Conservation (phyloP, 2,329 filamentous ascomycete species). For the Curvularia spicifera region DNA sequence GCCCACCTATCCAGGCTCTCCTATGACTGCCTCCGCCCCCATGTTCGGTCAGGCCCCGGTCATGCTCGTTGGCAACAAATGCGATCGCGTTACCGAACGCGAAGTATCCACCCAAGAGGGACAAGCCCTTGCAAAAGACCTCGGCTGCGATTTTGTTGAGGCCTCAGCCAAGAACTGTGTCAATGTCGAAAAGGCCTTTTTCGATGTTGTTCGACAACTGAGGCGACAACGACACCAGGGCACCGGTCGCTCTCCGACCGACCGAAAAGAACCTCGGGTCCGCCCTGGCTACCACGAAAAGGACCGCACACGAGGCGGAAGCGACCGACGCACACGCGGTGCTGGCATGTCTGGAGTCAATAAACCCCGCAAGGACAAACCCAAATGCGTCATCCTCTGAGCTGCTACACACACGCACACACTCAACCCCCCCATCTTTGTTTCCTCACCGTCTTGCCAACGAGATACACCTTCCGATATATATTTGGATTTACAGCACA, state of each 20-base stretch:
- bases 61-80: slow-evolving; percentile 99
- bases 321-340: slow-evolving; percentile 22
- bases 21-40: slow-evolving; percentile 61
- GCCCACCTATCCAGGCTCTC: slow-evolving; percentile 77
- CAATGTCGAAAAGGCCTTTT: slow-evolving; percentile 98
- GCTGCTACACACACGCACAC: too few species aligned
- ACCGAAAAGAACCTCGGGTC: slow-evolving; percentile 24
- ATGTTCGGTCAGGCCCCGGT: slow-evolving; percentile 77
- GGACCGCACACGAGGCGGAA: slow-evolving; percentile 25
- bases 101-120: slow-evolving; percentile 98
- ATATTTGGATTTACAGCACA: slow-evolving; percentile 37
- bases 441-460: slow-evolving; percentile 6
- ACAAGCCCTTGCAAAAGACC: slow-evolving; percentile 84
- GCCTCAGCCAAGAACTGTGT: slow-evolving; percentile 97
- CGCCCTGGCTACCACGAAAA: slow-evolving; percentile 25
- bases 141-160: slow-evolving; percentile 96
- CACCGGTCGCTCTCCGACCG: slow-evolving; percentile 25
- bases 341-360: slow-evolving; percentile 19
- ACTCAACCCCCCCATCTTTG: background rate
- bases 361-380: slow-evolving; percentile 36
- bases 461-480: slow-evolving; percentile 21
- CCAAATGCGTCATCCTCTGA: slow-evolving; percentile 48
- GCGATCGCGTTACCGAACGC: slow-evolving; percentile 91
- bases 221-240: slow-evolving; percentile 74
- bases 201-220: slow-evolving; percentile 92